These are phyloP conservation scores for Eucalyptus caleyi DNA, from an alignment of 345 rosid genomes.

Conservation along the genomic window DNA sequence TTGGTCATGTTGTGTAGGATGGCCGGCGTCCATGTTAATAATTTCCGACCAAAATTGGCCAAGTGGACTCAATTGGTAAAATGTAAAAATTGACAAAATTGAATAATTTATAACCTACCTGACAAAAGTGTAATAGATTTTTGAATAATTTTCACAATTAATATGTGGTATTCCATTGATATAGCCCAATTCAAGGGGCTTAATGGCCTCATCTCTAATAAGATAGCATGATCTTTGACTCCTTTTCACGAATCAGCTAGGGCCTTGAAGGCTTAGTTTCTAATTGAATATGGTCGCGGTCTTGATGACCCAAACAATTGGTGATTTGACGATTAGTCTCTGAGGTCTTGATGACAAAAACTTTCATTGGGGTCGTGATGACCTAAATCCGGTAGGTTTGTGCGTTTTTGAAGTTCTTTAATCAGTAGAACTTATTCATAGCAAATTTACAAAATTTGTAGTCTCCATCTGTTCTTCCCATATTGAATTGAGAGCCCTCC, in stretches of 20 bases:
- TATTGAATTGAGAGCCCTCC: not conserved
- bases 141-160: fast-evolving
- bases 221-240: not conserved
- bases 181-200: not conserved
- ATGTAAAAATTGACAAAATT: no score
- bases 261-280: not conserved
- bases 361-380: not conserved
- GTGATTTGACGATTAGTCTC: fast-evolving
- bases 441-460: not conserved
- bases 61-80: no score
- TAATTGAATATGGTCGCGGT: not conserved
- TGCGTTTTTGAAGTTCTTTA: not conserved
- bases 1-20: fast-evolving
- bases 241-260: not conserved
- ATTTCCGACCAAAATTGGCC: fast-evolving
- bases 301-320: not conserved
- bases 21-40: fast-evolving
- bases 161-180: not conserved
- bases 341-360: not conserved
- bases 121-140: fast-evolving
- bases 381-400: not conserved
- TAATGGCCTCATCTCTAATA: not conserved
- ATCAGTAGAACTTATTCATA: not conserved
- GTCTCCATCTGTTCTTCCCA: not conserved
- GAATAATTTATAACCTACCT: fast-evolving